A percentile compares a stretch with the other conserved stretches of the same genome.
phyloP scores from a whole-genome alignment of 345 rosid species.

The Raphanus raphanistrum region DNA sequence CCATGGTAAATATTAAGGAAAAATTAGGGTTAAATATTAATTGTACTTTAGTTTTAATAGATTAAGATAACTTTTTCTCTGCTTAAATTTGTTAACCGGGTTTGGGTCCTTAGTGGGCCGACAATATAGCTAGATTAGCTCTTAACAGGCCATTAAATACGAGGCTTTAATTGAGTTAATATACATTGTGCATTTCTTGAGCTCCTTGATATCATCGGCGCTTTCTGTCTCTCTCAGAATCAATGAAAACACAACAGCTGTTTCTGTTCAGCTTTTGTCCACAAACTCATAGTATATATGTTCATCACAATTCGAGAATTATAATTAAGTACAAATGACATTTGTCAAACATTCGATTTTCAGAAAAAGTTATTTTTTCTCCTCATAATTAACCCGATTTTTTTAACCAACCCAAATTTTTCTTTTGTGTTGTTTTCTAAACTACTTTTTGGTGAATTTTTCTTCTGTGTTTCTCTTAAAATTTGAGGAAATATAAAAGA shows the following conservation, averaged over 20 bases:
- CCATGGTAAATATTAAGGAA: no score
- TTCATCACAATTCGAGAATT: background rate
- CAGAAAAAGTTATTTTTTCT: background rate
- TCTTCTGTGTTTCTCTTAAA: background rate
- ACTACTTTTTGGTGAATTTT: background rate
- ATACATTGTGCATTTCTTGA: background rate
- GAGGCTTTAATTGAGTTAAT: background rate
- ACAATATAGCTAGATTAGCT: background rate
- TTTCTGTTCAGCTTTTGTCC: constrained; percentile 24
- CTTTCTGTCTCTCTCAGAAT: background rate
- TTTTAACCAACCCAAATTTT: no score
- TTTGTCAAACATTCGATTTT: background rate
- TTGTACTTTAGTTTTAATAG: no score
- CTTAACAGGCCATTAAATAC: background rate
- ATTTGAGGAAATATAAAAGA: background rate
- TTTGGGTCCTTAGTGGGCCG: background rate
- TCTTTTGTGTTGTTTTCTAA: no score
- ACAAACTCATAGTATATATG: background rate
- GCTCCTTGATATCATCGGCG: background rate
- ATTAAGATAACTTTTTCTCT: background rate
- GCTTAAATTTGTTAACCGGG: background rate
- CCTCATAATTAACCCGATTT: background rate
- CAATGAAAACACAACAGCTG: constrained; percentile 21
- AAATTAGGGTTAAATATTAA: no score
- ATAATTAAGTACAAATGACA: background rate